A percentile compares a stretch with the other conserved stretches of the same genome.
Evolutionary conservation across 768 basidiomycete species (phyloP).

Genomic region (Lactarius deliciosus): DNA sequence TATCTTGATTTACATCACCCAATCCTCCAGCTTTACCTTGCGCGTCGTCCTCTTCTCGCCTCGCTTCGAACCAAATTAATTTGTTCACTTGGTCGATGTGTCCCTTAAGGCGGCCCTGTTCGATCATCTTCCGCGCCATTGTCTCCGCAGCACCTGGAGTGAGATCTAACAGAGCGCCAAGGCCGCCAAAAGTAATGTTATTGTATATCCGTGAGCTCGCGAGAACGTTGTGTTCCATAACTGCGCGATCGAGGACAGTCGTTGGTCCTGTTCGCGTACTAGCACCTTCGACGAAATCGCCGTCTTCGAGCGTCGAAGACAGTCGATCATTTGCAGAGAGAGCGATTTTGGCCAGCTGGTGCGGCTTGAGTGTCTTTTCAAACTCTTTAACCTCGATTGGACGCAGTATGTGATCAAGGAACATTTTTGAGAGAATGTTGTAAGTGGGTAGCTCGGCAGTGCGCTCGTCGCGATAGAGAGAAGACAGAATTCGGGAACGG

Average conservation of each 20-base stretch:
- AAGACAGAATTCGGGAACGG: constrained; percentile 88
- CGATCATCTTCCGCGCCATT: constrained; percentile 98
- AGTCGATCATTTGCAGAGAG: constrained; percentile 82
- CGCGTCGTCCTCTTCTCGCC: constrained; percentile 84
- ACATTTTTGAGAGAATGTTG: constrained; percentile 96
- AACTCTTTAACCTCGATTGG: constrained; percentile 88
- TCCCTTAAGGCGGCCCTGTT: constrained; percentile 90
- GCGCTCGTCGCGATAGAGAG: constrained; percentile 93
- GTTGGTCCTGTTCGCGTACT: constrained; percentile 89
- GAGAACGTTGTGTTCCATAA: constrained; percentile 98
- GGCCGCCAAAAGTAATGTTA: constrained; percentile 94
- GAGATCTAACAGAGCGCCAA: constrained; percentile 86
- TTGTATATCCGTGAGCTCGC: constrained; percentile 97
- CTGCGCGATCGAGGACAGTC: constrained; percentile 94
- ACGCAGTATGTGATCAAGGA: constrained; percentile 94
- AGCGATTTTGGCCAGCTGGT: constrained; percentile 91
- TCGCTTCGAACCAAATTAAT: constrained; percentile 90
- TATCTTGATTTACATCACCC: constrained; percentile 82
- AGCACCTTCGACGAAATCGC: constrained; percentile 50
- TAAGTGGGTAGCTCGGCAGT: constrained; percentile 74
- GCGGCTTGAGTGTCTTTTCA: constrained; percentile 80
- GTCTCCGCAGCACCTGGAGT: constrained; percentile 93
- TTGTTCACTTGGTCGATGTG: constrained; percentile 95
- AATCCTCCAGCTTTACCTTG: constrained; percentile 94
- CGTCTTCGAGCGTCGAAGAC: constrained; percentile 63